Evolutionary conservation across 768 basidiomycete species (phyloP), one percentile per base, ranked within the genome.

Genomic region (Mycena galericulata): DNA sequence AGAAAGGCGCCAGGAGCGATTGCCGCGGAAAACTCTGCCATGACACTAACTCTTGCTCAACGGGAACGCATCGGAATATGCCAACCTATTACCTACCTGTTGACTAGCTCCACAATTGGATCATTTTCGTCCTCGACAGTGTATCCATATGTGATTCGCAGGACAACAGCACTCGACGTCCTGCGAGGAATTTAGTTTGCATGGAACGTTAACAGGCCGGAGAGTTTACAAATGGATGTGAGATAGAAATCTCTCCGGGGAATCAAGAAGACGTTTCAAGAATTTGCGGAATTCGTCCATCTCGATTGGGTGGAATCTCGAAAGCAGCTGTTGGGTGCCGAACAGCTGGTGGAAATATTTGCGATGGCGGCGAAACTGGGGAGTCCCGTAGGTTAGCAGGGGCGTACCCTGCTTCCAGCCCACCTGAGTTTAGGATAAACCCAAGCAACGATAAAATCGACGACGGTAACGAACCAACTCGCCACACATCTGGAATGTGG

Each of bases 1-100:
- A 82, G 56, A 51, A 68, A 75, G 26, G 69, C 67, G n/a, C 67
- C 68, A 12, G 81, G 77, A 3, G 55, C 49, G 20, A 74, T 53
- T 2, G 69, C 58, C 30, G 22, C 59, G n/a, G 68, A 68, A 57
- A 73, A 67, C 27, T 72, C 61, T 20, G 64, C 65, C 67, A 73
- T 72, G 8, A 65, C 71, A 1, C 62, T n/a, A n/a, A n/a, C n/a
- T n/a, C n/a, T n/a, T n/a, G n/a, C n/a, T n/a, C n/a, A n/a, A n/a
- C n/a, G n/a, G n/a, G n/a, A n/a, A n/a, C n/a, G n/a, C n/a, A n/a
- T n/a, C n/a, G n/a, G n/a, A n/a, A n/a, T n/a, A n/a, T n/a, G n/a
- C n/a, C n/a, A n/a, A n/a, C n/a, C n/a, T n/a, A n/a, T n/a, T n/a
- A n/a, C n/a, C n/a, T n/a, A n/a, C n/a, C n/a, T 59, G 57, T 65